A percentile compares a stretch with the other conserved stretches of the same genome.
Evolutionary conservation across 2,329 filamentous ascomycete species (phyloP).

Genomic region (Ramularia endophylla): DNA sequence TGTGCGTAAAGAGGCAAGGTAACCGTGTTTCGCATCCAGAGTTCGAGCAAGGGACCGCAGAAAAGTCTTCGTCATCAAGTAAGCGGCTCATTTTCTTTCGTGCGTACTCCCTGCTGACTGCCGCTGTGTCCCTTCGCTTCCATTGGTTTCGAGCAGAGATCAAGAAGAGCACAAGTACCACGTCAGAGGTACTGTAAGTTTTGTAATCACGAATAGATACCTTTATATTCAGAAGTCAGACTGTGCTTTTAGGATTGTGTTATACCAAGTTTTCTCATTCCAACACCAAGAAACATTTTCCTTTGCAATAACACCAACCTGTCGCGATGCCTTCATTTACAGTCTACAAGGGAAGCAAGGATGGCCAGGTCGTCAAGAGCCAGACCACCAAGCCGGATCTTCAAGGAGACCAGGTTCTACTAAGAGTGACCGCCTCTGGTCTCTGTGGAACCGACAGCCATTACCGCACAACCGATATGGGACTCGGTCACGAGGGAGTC

Average conservation of each 20-base stretch:
- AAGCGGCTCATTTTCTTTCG: too few species aligned
- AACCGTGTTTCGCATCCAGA: too few species aligned
- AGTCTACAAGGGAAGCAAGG: conserved; percentile 57
- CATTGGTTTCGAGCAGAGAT: too few species aligned
- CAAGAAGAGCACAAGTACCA: too few species aligned
- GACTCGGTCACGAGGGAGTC: conserved; percentile 51
- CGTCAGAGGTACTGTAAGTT: too few species aligned
- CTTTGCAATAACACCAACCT: too few species aligned
- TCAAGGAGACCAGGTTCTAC: conserved; percentile 50
- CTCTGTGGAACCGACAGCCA: conserved; percentile 55
- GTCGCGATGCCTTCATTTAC: conserved; percentile 51
- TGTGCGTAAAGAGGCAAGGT: too few species aligned
- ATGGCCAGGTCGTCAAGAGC: conserved; percentile 50
- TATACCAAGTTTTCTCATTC: neutral
- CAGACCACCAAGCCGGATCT: conserved; percentile 44
- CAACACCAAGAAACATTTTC: neutral
- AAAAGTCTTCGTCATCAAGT: too few species aligned
- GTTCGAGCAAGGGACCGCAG: too few species aligned
- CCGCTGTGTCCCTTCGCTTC: too few species aligned
- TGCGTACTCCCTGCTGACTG: too few species aligned
- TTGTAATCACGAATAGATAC: neutral
- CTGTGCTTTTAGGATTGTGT: neutral
- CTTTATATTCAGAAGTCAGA: neutral
- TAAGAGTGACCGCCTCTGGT: conserved; percentile 61
- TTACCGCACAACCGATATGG: conserved; percentile 35